Evolutionary conservation across 768 basidiomycete species (phyloP), one percentile per base, ranked within the genome.

Genomic region (Mycena galopus): DNA sequence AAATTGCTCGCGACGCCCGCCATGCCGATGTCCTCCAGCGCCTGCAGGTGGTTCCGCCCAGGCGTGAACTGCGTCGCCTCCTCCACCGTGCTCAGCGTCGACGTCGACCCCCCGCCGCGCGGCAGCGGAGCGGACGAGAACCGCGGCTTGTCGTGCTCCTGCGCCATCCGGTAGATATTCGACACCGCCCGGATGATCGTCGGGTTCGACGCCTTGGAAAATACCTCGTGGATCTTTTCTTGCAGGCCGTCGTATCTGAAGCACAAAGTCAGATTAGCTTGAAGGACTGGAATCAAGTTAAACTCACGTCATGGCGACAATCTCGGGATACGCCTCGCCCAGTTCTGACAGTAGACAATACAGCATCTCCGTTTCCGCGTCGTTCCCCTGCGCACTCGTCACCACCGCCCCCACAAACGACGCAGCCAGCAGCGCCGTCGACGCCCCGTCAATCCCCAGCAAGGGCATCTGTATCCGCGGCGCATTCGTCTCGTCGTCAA

Each of bases 331-430:
- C 11, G 84, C 81, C 9, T 82, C 82, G 19, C 91, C 88, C 17
- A 95, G 87, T 51, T 95, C 92, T 33, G 93, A 89, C 33, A 98
- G 85, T 35, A 97, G 79, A 57, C 87, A 86, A 80, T 93, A 96
- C 55, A 97, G 80, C 47, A 96, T 92, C 79, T 95, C 90, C 2
- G 92, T 92, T 82, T 98, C 96, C 2, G 87, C 85, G 74, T 95
- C 94, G 73, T 95, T 94, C 3, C 92, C 91, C 77, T 94, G 92
- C 1, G 94, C 91, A 9, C 89, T 92, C 53, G 84, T 84, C 17
- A 96, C 85, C 81, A 97, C 93, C 1, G 93, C 91, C 3, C 90
- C 90, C 44, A 92, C 85, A 77, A 97, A 93, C 1, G 95, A 93
- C 50, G 91, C 88, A 7, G 91, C 86, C 12, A 97, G 86, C 11